Evolutionary conservation across 805 yeast species (phyloP).

Genomic region (Myxozyma sirexii): DNA sequence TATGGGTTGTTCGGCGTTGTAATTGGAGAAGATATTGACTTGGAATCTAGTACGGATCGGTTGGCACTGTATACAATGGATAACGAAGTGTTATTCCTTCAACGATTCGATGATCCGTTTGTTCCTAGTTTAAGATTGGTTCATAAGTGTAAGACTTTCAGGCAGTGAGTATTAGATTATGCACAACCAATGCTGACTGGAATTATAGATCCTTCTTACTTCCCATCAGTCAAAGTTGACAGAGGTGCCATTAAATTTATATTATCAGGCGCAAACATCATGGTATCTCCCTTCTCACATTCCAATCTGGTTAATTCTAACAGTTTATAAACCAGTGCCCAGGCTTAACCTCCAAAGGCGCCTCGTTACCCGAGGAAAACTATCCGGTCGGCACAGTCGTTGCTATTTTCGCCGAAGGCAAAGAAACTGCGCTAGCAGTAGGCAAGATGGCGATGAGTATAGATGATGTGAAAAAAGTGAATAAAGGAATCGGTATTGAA

Average conservation of each 20-base stretch:
- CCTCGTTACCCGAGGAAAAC: slow-evolving; percentile 56
- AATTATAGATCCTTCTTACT: slow-evolving; percentile 61
- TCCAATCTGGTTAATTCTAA: not conserved
- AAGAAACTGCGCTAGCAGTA: slow-evolving; percentile 84
- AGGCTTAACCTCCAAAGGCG: slow-evolving; percentile 38
- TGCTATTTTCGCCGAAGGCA: slow-evolving; percentile 87
- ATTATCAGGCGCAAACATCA: slow-evolving; percentile 92
- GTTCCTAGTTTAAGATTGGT: slow-evolving; percentile 75
- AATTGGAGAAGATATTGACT: not conserved
- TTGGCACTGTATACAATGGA: slow-evolving; percentile 73
- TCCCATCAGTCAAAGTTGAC: slow-evolving; percentile 88
- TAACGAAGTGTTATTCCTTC: slow-evolving; percentile 73
- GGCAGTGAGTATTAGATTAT: no score
- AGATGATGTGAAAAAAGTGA: slow-evolving; percentile 77
- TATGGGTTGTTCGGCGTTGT: not conserved
- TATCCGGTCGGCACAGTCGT: slow-evolving; percentile 73
- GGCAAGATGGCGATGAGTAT: slow-evolving; percentile 89
- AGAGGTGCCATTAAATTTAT: slow-evolving; percentile 96
- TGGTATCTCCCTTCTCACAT: slow-evolving; percentile 56
- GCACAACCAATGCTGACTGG: no score
- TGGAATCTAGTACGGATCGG: slow-evolving; percentile 63
- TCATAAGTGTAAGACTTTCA: slow-evolving; percentile 56
- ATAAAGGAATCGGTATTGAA: slow-evolving; percentile 90
- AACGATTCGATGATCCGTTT: slow-evolving; percentile 75
- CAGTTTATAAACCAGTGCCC: slow-evolving; percentile 33